phyloP scores from a whole-genome alignment of 2,329 filamentous ascomycete genomes.

The Dendrostoma leiphaemia region DNA sequence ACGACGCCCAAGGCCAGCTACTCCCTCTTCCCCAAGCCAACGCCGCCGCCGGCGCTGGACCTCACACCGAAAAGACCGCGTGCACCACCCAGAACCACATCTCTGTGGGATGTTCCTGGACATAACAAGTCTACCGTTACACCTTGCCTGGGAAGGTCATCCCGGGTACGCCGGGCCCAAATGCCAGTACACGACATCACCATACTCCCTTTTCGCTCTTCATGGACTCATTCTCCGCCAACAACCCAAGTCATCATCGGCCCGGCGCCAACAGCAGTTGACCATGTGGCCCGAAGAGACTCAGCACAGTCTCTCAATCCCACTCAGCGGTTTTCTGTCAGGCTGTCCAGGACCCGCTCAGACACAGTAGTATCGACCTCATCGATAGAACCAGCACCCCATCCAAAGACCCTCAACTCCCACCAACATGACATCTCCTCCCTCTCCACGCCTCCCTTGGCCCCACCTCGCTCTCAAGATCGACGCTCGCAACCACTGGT shows the following conservation, averaged over 20 bases:
- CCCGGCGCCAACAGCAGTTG: background rate
- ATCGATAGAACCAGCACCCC: background rate
- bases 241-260: background rate
- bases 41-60: background rate
- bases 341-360: background rate
- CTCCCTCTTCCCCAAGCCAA: conserved; percentile 13
- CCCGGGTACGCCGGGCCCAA: conserved; percentile 6
- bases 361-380: conserved; percentile 1
- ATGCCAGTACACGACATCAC: conserved; percentile 6
- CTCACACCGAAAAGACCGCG: background rate
- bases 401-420: background rate
- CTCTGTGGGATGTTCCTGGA: background rate
- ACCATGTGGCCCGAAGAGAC: background rate
- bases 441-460: background rate
- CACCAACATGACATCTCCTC: background rate
- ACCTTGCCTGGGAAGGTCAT: background rate
- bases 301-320: background rate
- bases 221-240: conserved; percentile 3
- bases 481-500: conserved; percentile 1
- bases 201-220: conserved; percentile 4
- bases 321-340: background rate
- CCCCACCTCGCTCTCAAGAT: background rate
- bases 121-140: background rate
- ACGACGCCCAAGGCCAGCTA: conserved; percentile 14
- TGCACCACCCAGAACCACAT: background rate